Evolutionary conservation across 345 rosid species (phyloP), one percentile per base, ranked within the genome.

Genomic region (Populus simonii): DNA sequence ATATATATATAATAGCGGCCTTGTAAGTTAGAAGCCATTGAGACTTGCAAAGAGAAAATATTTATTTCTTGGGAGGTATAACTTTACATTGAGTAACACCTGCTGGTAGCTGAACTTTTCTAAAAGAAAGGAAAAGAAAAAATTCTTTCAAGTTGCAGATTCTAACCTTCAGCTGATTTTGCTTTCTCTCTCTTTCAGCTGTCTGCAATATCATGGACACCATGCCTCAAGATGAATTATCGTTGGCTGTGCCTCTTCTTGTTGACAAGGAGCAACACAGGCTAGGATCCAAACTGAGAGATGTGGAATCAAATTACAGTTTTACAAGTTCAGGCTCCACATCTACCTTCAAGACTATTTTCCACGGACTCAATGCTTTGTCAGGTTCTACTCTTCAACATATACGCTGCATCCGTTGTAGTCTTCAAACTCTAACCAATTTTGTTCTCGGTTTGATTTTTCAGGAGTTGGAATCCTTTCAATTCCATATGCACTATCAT

Each of bases 391-490:
- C n/a, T 47, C 25, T 11, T 57, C 27, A 35, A 15, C 23, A 41
- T 36, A 2, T 1, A 8, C 17, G 22, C 68, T 15, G 47, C 38
- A n/a, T 38, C 6, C n/a, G 33, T 2, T 22, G 12, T 3, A 2
- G 3, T 33, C 20, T 29, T 7, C 13, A 62, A 47, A 13, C 4
- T 12, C 16, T 12, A 15, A 22, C 73, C 39, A 33, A 15, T 7
- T 22, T 23, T 11, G 36, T 45, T 20, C 8, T 18, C 10, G 27
- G 33, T 27, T 41, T 45, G 68, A 62, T 5, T 8, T 75, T 77
- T 36, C 88, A 94, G 99, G 98, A 80, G 93, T 93, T 39, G 97
- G 98, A 55, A 90, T 94, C 78, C 85, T 94, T 71, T 93, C 98
- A 12, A 88, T 88, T 49, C 93, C 98, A 23, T 91, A 90, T 78